These are phyloP conservation scores for Debaryomycetaceae sp. DNA, from an alignment of 1,139 yeast genomes.

Conservation along the genomic window DNA sequence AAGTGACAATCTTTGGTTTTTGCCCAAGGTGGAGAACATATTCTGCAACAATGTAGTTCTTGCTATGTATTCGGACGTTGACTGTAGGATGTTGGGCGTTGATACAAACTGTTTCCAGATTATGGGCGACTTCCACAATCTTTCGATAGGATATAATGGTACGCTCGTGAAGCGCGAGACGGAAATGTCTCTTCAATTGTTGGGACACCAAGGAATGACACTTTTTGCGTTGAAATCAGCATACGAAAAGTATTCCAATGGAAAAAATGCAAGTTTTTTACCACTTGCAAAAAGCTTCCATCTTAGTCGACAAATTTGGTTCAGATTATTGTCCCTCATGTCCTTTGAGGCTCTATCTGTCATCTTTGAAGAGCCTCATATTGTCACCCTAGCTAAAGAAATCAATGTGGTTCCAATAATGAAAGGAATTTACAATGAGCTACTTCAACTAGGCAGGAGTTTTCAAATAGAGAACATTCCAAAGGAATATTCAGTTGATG, in stretches of 20 bases:
- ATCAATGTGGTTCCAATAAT: slow-evolving; percentile 12
- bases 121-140: slow-evolving; percentile 4
- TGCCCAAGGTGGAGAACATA: slow-evolving; percentile 6
- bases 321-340: slow-evolving; percentile 9
- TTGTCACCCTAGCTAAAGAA: slow-evolving; percentile 10
- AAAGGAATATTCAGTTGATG: slow-evolving; percentile 5
- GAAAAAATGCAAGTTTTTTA: slow-evolving; percentile 1
- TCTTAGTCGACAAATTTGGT: slow-evolving; percentile 12
- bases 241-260: background rate
- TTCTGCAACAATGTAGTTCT: slow-evolving; percentile 9
- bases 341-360: slow-evolving; percentile 18
- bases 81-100: slow-evolving; percentile 12
- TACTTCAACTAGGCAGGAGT: slow-evolving; percentile 9
- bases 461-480: slow-evolving; percentile 9
- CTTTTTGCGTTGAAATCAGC: background rate
- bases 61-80: slow-evolving; percentile 12
- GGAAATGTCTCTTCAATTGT: background rate
- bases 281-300: background rate
- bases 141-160: slow-evolving; percentile 6
- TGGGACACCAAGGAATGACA: background rate
- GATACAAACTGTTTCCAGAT: slow-evolving; percentile 7
- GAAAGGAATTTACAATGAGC: slow-evolving; percentile 19
- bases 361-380: slow-evolving; percentile 19
- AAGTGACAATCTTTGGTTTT: slow-evolving; percentile 14
- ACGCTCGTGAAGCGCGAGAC: background rate